Conservation (phyloP, 805 yeast species). For the Starmerella asiatica region DNA sequence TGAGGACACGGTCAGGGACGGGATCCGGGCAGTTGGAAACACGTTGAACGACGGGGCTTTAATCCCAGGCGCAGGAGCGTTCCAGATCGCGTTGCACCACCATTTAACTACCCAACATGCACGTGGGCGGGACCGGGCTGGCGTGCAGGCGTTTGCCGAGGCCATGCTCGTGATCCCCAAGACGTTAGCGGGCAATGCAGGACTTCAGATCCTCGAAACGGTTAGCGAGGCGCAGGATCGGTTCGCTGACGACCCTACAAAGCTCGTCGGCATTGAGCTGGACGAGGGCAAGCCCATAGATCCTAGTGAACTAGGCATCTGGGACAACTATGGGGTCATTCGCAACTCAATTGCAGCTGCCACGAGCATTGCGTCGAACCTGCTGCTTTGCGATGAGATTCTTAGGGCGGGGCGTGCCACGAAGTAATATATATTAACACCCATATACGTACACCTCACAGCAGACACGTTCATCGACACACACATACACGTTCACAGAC, state of each 20-base stretch:
- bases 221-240: slow-evolving; percentile 83
- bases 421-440: slow-evolving; percentile 5
- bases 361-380: slow-evolving; percentile 83
- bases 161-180: slow-evolving; percentile 84
- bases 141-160: slow-evolving; percentile 87
- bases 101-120: slow-evolving; percentile 48
- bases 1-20: slow-evolving; percentile 95
- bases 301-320: slow-evolving; percentile 84
- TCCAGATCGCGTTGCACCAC: slow-evolving; percentile 68
- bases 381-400: slow-evolving; percentile 87
- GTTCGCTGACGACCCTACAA: slow-evolving; percentile 36
- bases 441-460: too few species aligned
- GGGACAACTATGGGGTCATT: slow-evolving; percentile 91
- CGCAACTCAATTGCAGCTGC: slow-evolving; percentile 89
- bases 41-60: slow-evolving; percentile 72
- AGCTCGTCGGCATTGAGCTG: slow-evolving; percentile 80
- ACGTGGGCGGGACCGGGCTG: slow-evolving; percentile 79
- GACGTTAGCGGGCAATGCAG: slow-evolving; percentile 82
- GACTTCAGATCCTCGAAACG: slow-evolving; percentile 83
- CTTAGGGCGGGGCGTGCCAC: slow-evolving; percentile 94
- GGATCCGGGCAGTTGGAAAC: slow-evolving; percentile 86
- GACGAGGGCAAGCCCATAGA: slow-evolving; percentile 91
- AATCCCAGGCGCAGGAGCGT: slow-evolving; percentile 97
- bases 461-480: too few species aligned
- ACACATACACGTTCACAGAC: too few species aligned